Evolutionary conservation across 208 protist species (phyloP).

Genomic region (Trypanosoma congolense): DNA sequence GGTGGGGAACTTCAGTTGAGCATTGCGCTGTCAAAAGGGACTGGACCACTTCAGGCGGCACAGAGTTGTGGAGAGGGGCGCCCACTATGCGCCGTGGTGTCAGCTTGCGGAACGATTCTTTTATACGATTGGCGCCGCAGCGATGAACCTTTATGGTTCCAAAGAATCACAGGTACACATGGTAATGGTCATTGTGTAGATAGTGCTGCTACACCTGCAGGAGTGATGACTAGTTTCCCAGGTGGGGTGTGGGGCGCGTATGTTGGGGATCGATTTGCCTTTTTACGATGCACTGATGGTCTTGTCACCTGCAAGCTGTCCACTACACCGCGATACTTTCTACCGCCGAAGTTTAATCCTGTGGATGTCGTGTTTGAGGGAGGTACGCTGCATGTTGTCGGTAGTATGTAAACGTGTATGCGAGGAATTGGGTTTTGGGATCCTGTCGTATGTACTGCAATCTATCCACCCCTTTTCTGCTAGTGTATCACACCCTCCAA

Average conservation of each 20-base stretch:
- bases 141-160: constrained; percentile 17
- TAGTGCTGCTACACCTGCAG: not conserved
- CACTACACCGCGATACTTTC: not conserved
- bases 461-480: too few relatives aligned
- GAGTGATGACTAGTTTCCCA: constrained; percentile 6
- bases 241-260: constrained; percentile 10
- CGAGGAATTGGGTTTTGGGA: too few relatives aligned
- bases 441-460: too few relatives aligned
- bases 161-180: not conserved
- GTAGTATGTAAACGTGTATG: constrained; percentile 2
- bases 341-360: not conserved
- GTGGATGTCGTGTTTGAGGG: constrained; percentile 11
- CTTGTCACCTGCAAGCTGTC: constrained; percentile 13
- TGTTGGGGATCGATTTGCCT: constrained; percentile 2
- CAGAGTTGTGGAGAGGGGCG: not conserved
- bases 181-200: not conserved
- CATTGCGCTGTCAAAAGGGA: constrained; percentile 2
- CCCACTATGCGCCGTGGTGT: constrained; percentile 6
- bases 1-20: constrained; percentile 7
- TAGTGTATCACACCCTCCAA: too few relatives aligned
- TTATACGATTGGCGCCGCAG: constrained; percentile 20
- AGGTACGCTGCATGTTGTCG: constrained; percentile 13
- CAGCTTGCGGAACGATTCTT: constrained; percentile 8
- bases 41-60: not conserved
- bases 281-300: constrained; percentile 12